Evolutionary conservation across 345 rosid species (phyloP), one percentile per base, ranked within the genome.

Genomic region (Eucalyptus pauciflora): DNA sequence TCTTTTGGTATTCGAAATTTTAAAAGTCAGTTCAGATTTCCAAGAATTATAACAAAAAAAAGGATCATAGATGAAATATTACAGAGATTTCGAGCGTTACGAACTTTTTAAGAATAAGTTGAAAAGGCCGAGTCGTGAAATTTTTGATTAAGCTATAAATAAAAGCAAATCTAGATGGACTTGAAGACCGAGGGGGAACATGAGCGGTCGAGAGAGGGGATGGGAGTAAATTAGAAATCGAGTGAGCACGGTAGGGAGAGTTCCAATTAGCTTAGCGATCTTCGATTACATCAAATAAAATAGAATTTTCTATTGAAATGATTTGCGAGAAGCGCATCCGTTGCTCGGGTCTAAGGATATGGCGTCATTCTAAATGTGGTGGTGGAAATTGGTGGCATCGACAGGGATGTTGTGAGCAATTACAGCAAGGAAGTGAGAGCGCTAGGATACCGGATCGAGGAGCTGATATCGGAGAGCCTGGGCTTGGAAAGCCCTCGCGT

Each of bases 381-480:
- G 43, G 76, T 48, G 54, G 56, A n/a, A 62, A 62, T 11, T 5
- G 86, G 31, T 64, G 89, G 52, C 50, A 18, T 88, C 56, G 60
- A 14, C 88, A 97, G 99, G 92, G 96, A 96, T 76, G 80, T 83
- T 54, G 97, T 95, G 87, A 93, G 97, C 33, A 89, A 87, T 18
- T 97, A 97, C 89, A 93, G 97, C 87, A 83, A 4, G 87, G 94
- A 95, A 91, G 93, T 95, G 76, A 91, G 99, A 90, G 95, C 93
- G 49, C 89, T 97, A 31, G 99, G 96, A 50, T 92, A 80, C 80
- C 92, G 91, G 50, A 25, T 96, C 52, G 93, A 96, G 92, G 99
- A 96, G 86, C 43, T 96, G n/a, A 95, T 97, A 87, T 97, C 99
- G 62, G 98, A 97, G 92, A 97, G 99, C 93, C 91, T 97, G 86